These are phyloP conservation scores for Gliomastix tumulicola DNA, from an alignment of 2,329 filamentous ascomycete genomes.

Conservation along the genomic window DNA sequence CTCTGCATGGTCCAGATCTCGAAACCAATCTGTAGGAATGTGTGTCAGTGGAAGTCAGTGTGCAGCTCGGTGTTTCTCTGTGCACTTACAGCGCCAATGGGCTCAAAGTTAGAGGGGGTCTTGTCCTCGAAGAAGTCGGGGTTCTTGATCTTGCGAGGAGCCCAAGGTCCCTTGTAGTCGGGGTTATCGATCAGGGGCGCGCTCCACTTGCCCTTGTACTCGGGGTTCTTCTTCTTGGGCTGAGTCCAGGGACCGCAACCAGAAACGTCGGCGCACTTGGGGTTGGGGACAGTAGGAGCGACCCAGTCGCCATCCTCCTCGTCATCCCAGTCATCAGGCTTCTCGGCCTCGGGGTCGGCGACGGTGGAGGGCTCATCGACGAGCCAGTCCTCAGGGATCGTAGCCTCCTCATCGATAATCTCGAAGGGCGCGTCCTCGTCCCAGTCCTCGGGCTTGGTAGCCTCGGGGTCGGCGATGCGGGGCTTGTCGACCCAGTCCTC, in stretches of 20 bases:
- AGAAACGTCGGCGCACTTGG: slow-evolving; percentile 88
- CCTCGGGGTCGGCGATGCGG: slow-evolving; percentile 85
- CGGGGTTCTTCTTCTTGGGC: slow-evolving; percentile 90
- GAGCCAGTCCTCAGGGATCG: slow-evolving; percentile 92
- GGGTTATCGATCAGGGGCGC: slow-evolving; percentile 94
- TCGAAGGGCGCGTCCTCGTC: slow-evolving; percentile 97
- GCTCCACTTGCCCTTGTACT: slow-evolving; percentile 98
- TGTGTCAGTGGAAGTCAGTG: too few relatives aligned
- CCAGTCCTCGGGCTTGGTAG: slow-evolving; percentile 97
- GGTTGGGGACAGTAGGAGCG: slow-evolving; percentile 83
- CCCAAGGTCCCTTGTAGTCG: slow-evolving; percentile 94
- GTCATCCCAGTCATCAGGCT: slow-evolving; percentile 99
- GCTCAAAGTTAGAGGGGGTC: slow-evolving; percentile 92
- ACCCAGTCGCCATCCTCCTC: slow-evolving; percentile 99
- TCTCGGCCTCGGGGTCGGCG: slow-evolving; percentile 88
- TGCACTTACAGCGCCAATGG: slow-evolving; percentile 93
- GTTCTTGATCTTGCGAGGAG: slow-evolving; percentile 94
- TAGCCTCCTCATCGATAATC: slow-evolving; percentile 88
- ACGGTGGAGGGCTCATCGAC: slow-evolving; percentile 78
- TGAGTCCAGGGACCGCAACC: slow-evolving; percentile 91
- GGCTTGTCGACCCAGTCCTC: slow-evolving; percentile 93
- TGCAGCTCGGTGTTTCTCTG: too few relatives aligned
- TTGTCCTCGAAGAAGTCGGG: slow-evolving; percentile 96
- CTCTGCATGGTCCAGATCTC: slow-evolving; percentile 99
- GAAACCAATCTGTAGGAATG: slow-evolving; percentile 95